Conservation (phyloP, 306 rosid genomes). For the Potentilla sterilis region DNA sequence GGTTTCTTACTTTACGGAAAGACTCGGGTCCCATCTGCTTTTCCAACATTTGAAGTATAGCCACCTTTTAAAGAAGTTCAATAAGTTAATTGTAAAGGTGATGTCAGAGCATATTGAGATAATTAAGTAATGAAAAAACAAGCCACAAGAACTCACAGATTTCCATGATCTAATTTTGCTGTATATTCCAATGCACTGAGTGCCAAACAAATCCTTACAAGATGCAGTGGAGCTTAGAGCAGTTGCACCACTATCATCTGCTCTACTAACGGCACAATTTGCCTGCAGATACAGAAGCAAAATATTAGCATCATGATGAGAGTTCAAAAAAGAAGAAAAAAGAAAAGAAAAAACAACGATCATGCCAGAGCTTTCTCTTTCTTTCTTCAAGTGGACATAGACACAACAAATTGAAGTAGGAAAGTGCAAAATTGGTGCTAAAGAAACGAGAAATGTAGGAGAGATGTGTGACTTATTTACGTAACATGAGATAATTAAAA, state of each 20-base stretch:
- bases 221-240: slow-evolving; percentile 83
- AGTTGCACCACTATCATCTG: slow-evolving; percentile 81
- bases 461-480: not conserved
- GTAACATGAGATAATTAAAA: slow-evolving; percentile 1
- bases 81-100: not conserved
- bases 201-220: slow-evolving; percentile 89
- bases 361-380: not conserved
- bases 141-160: slow-evolving; percentile 61
- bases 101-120: not conserved
- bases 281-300: slow-evolving; percentile 47
- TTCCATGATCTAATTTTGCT: slow-evolving; percentile 96
- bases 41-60: slow-evolving; percentile 96
- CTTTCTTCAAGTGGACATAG: slow-evolving; percentile 6
- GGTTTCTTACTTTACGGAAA: slow-evolving; percentile 75
- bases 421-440: not conserved
- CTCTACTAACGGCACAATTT: slow-evolving; percentile 86
- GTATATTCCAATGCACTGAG: slow-evolving; percentile 77
- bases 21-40: slow-evolving; percentile 99
- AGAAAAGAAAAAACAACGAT: not conserved
- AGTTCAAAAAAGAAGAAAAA: not conserved
- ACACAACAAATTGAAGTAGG: not conserved
- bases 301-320: not conserved
- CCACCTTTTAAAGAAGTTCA: slow-evolving; percentile 52
- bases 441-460: not conserved
- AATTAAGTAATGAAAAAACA: not conserved